A percentile compares a stretch with the other conserved stretches of the same genome.
Conservation (phyloP, 805 yeast species). For the Yueomyces sp. region DNA sequence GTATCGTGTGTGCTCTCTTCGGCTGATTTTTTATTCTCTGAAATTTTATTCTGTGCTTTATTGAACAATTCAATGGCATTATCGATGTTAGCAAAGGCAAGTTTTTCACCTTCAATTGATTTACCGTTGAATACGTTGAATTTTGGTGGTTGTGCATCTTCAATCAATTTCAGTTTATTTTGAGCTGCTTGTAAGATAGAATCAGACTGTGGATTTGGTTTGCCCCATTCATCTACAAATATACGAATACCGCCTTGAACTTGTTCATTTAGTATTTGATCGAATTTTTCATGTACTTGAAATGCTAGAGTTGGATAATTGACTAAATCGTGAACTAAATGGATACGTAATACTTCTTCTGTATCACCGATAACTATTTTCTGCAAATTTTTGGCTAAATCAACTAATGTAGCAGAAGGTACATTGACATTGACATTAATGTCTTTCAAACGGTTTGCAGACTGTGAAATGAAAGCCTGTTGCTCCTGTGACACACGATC, state of each 20-base stretch:
- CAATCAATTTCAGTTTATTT: background rate
- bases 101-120: slow-evolving; percentile 71
- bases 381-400: slow-evolving; percentile 20
- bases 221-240: slow-evolving; percentile 39
- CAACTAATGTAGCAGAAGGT: slow-evolving; percentile 18
- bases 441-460: background rate
- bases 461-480: slow-evolving; percentile 1
- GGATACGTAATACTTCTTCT: slow-evolving; percentile 45
- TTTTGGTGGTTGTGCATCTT: slow-evolving; percentile 23
- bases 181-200: background rate
- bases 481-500: slow-evolving; percentile 25
- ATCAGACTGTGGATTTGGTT: slow-evolving; percentile 12
- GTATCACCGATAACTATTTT: slow-evolving; percentile 26
- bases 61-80: slow-evolving; percentile 40
- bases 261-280: slow-evolving; percentile 47
- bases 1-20: slow-evolving; percentile 2
- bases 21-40: slow-evolving; percentile 7
- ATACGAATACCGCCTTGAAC: slow-evolving; percentile 68
- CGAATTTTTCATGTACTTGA: slow-evolving; percentile 39
- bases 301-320: slow-evolving; percentile 32
- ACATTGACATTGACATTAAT: slow-evolving; percentile 1
- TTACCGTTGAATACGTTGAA: slow-evolving; percentile 69
- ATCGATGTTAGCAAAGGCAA: slow-evolving; percentile 78
- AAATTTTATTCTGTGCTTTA: slow-evolving; percentile 18
- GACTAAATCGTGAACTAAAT: slow-evolving; percentile 54